Percentiles rank a stretch among this genome's conserved stretches.
phyloP scores from a whole-genome alignment of 371 early-diverging fungal genomes.

The Mucor piriformis region DNA sequence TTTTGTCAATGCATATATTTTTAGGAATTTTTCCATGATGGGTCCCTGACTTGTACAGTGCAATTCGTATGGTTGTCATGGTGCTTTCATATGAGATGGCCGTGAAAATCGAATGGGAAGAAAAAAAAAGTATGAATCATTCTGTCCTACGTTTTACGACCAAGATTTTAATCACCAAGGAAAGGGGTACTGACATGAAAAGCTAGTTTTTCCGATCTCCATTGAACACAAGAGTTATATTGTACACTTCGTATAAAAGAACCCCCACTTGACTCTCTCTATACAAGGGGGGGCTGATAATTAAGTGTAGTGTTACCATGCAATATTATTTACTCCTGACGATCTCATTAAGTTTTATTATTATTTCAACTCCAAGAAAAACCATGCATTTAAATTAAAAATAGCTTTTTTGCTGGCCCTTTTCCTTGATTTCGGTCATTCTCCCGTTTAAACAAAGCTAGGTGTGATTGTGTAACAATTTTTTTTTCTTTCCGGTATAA shows the following conservation, averaged over 20 bases:
- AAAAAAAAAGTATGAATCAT: neutral
- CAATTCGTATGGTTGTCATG: too few relatives aligned
- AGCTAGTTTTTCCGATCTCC: neutral
- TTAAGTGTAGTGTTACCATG: too few relatives aligned
- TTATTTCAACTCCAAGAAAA: neutral
- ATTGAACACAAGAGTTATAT: too few relatives aligned
- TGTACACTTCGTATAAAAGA: too few relatives aligned
- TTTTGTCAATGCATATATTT: neutral
- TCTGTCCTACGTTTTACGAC: neutral
- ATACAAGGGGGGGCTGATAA: too few relatives aligned
- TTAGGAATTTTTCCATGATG: neutral
- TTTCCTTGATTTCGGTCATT: neutral
- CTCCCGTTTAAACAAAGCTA: neutral
- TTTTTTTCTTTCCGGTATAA: too few relatives aligned
- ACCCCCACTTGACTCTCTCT: too few relatives aligned
- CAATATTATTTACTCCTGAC: slow-evolving; percentile 1
- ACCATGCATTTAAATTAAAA: neutral
- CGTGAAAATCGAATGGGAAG: neutral
- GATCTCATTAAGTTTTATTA: neutral
- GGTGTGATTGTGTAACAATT: neutral
- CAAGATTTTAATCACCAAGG: neutral
- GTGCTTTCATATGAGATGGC: neutral
- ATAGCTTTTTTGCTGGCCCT: neutral
- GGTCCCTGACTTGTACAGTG: too few relatives aligned
- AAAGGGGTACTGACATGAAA: neutral